Conservation (phyloP, 176 grass and related monocot species). For the Poa pratensis region DNA sequence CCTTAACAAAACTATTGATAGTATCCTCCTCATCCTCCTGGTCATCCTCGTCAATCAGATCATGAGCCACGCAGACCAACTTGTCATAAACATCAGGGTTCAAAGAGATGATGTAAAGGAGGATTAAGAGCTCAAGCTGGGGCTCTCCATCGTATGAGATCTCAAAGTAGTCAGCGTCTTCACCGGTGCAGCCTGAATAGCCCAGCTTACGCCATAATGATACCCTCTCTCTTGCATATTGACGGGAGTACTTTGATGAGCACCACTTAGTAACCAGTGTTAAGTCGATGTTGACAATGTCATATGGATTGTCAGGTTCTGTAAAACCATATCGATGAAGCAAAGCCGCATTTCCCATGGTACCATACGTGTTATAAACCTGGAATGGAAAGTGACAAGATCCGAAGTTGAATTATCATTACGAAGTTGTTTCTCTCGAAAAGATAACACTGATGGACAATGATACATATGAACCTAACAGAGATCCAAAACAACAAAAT, state of each 20-base stretch:
- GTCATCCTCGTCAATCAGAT: slow-evolving; percentile 51
- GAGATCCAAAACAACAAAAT: slow-evolving; percentile 5
- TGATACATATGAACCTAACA: neutral
- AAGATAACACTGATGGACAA: neutral
- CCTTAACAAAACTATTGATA: slow-evolving; percentile 50
- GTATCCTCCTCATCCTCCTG: slow-evolving; percentile 52
- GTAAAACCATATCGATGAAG: slow-evolving; percentile 96
- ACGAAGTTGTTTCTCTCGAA: neutral
- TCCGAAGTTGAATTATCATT: neutral
- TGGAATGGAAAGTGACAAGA: slow-evolving; percentile 37
- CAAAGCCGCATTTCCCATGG: slow-evolving; percentile 90
- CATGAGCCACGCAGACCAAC: slow-evolving; percentile 46
- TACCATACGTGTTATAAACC: slow-evolving; percentile 95
- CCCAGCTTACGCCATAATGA: slow-evolving; percentile 71
- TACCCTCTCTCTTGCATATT: slow-evolving; percentile 62
- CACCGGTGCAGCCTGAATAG: slow-evolving; percentile 74
- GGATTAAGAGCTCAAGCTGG: slow-evolving; percentile 71
- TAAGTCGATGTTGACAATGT: slow-evolving; percentile 91
- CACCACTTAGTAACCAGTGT: slow-evolving; percentile 68
- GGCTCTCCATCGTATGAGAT: slow-evolving; percentile 84
- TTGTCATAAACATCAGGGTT: slow-evolving; percentile 65
- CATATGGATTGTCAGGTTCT: slow-evolving; percentile 74
- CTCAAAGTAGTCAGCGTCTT: slow-evolving; percentile 85
- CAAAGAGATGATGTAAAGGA: slow-evolving; percentile 76
- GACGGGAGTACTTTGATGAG: slow-evolving; percentile 63